These are phyloP conservation scores for Pythium dissotocum DNA, from an alignment of 352 stramenopile genomes.

Conservation along the genomic window DNA sequence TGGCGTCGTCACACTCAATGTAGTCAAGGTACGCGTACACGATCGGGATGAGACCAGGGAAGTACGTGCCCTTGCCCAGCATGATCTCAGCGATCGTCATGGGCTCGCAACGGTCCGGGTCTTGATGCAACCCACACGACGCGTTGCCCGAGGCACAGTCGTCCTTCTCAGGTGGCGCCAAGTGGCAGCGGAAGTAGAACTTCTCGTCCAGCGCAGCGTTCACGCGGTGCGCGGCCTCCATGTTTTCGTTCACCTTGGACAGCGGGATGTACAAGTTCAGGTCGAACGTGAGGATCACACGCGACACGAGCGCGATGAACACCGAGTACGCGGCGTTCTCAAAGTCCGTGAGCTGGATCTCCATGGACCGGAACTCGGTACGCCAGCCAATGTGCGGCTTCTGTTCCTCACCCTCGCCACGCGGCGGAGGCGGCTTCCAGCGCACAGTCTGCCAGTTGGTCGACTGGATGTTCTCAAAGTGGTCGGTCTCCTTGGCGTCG, in stretches of 20 bases:
- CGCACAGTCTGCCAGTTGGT: conserved; percentile 99
- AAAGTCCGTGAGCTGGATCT: conserved; percentile 99
- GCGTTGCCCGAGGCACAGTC: conserved; percentile 47
- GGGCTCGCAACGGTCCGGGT: conserved; percentile 83
- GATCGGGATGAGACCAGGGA: conserved; percentile 95
- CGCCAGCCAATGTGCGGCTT: conserved; percentile 82
- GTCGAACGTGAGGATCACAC: conserved; percentile 99
- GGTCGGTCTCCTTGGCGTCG: conserved; percentile 87
- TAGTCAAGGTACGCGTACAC: conserved; percentile 97
- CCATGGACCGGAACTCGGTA: conserved; percentile 97
- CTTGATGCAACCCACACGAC: conserved; percentile 54
- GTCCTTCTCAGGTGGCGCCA: conserved; percentile 85
- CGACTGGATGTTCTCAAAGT: conserved; percentile 99
- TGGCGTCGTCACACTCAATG: conserved; percentile 95
- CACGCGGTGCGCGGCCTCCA: conserved; percentile 96
- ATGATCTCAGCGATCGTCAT: conserved; percentile 99
- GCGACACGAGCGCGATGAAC: conserved; percentile 97
- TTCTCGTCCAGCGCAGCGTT: conserved; percentile 95
- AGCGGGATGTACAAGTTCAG: conserved; percentile 99
- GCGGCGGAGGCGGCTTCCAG: conserved; percentile 98
- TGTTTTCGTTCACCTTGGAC: conserved; percentile 98
- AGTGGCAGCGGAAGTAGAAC: conserved; percentile 97
- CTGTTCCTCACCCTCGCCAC: conserved; percentile 26
- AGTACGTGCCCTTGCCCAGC: conserved; percentile 95
- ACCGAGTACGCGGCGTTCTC: conserved; percentile 99